A percentile compares a stretch with the other conserved stretches of the same genome.
These are phyloP conservation scores for Brassica incana DNA, from an alignment of 345 rosid species.

Conservation along the genomic window DNA sequence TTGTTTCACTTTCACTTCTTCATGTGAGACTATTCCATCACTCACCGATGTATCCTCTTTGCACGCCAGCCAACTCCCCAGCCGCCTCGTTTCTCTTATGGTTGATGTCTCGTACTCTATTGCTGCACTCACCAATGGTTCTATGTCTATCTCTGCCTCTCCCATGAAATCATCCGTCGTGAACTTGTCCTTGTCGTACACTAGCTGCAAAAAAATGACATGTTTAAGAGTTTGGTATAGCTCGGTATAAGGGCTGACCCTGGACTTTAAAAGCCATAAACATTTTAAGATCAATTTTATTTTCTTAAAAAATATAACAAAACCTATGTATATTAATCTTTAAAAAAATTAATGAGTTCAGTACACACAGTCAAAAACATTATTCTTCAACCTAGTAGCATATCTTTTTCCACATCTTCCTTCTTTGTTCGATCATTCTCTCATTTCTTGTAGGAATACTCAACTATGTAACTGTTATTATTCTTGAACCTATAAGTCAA, in stretches of 20 bases:
- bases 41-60: constrained; percentile 65
- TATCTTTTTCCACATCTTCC: neutral
- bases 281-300: too few relatives aligned
- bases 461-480: neutral
- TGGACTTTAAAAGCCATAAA: neutral
- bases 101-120: constrained; percentile 65
- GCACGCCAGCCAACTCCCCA: constrained; percentile 76
- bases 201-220: constrained; percentile 51
- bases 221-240: neutral
- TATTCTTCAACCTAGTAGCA: neutral
- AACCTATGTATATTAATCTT: too few relatives aligned
- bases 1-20: constrained; percentile 79
- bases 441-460: neutral
- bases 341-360: too few relatives aligned
- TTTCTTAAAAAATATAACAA: neutral
- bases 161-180: constrained; percentile 93
- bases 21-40: constrained; percentile 63
- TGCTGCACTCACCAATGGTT: constrained; percentile 80
- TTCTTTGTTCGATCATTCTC: neutral
- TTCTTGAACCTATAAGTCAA: neutral
- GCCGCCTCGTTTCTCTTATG: constrained; percentile 58
- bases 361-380: too few relatives aligned
- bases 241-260: neutral
- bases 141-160: constrained; percentile 93
- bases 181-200: constrained; percentile 89